Percentiles rank a stretch among this genome's conserved stretches.
Evolutionary conservation across 805 yeast species (phyloP).

Genomic region (Candida arabinofermentans): DNA sequence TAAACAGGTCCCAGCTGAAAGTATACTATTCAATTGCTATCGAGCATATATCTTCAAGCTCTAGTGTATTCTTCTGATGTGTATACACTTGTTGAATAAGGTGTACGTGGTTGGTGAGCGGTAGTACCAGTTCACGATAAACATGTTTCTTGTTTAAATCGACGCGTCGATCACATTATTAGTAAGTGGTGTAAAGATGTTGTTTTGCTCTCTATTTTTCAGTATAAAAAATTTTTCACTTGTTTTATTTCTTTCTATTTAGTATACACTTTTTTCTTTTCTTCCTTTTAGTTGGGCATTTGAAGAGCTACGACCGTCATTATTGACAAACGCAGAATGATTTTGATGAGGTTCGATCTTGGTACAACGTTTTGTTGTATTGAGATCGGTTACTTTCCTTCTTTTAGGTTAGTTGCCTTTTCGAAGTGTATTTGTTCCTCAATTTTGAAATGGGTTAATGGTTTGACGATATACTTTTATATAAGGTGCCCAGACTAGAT

Average conservation of each 20-base stretch:
- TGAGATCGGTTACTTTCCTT: neutral
- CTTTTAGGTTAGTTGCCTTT: neutral
- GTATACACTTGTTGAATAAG: too few relatives aligned
- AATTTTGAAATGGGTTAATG: conserved; percentile 3
- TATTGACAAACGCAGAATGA: conserved; percentile 5
- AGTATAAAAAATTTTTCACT: neutral
- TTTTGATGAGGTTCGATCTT: neutral
- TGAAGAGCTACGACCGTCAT: conserved; percentile 2
- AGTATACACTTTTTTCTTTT: neutral
- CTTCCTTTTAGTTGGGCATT: neutral
- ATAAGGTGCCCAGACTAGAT: neutral
- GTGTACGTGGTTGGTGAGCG: too few relatives aligned
- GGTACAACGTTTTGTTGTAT: conserved; percentile 1
- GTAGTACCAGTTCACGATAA: too few relatives aligned
- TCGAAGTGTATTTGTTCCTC: conserved; percentile 4
- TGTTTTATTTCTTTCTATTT: neutral
- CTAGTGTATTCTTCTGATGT: too few relatives aligned
- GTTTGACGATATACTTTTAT: neutral
- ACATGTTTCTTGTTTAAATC: too few relatives aligned
- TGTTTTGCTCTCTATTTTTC: neutral
- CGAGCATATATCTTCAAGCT: too few relatives aligned
- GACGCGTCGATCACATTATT: too few relatives aligned
- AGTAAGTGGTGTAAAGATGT: neutral
- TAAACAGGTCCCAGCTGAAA: too few relatives aligned
- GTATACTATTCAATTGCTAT: too few relatives aligned